Conservation (phyloP, 1,284 basidiomycete genomes). For the Vanrija sp. region DNA sequence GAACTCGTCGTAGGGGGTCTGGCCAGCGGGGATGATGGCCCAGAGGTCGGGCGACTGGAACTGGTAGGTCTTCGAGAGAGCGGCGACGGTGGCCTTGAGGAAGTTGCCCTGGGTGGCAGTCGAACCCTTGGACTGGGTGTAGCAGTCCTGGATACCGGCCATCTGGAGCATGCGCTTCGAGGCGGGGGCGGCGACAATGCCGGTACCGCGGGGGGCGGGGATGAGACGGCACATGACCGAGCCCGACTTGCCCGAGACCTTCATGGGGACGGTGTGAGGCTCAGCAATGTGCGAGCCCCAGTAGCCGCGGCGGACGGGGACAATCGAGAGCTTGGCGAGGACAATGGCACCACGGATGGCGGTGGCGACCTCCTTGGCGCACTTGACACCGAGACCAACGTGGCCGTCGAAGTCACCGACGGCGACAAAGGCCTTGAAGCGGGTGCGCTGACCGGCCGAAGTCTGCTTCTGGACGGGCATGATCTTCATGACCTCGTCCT, state of each 20-base stretch:
- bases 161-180: constrained; percentile 96
- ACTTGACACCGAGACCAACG: constrained; percentile 99
- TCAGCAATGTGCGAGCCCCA: constrained; percentile 99
- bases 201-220: constrained; percentile 96
- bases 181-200: constrained; percentile 98
- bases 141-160: constrained; percentile 87
- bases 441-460: constrained; percentile 97
- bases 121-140: constrained; percentile 88
- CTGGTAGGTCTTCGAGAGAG: constrained; percentile 92
- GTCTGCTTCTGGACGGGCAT: constrained; percentile 99
- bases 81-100: constrained; percentile 97
- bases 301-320: constrained; percentile 97
- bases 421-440: constrained; percentile 99
- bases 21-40: constrained; percentile 77
- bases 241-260: constrained; percentile 97
- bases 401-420: constrained; percentile 97
- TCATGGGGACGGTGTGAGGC: constrained; percentile 98
- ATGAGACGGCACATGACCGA: constrained; percentile 99
- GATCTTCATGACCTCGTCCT: constrained; percentile 99
- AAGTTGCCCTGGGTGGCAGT: constrained; percentile 99
- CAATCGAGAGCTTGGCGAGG: constrained; percentile 94
- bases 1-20: constrained; percentile 90
- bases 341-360: constrained; percentile 99
- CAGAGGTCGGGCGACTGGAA: constrained; percentile 98
- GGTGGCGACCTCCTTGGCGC: constrained; percentile 99